Conservation (phyloP, 2,329 filamentous ascomycete genomes). For the Xylariaceae sp. region DNA sequence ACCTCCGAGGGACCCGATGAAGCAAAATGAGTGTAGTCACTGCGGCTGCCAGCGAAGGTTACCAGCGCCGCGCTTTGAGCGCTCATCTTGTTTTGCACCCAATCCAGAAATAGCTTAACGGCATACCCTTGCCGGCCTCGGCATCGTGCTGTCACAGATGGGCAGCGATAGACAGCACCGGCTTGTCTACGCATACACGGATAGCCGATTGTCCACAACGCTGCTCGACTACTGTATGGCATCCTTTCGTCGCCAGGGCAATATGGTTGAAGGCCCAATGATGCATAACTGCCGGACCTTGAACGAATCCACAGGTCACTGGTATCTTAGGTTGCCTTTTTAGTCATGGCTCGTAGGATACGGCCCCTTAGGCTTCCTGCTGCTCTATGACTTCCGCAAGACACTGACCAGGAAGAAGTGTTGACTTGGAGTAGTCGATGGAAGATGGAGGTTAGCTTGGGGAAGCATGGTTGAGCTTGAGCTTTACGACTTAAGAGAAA, state of each 20-base stretch:
- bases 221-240: constrained; percentile 10
- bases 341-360: constrained; percentile 31
- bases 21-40: constrained; percentile 37
- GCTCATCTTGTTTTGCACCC: constrained; percentile 27
- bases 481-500: constrained; percentile 9
- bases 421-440: constrained; percentile 26
- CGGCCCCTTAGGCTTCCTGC: constrained; percentile 24
- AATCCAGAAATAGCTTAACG: constrained; percentile 25
- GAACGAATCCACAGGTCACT: constrained; percentile 25
- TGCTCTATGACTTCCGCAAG: constrained; percentile 20
- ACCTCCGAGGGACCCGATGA: constrained; percentile 41
- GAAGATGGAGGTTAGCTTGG: constrained; percentile 11
- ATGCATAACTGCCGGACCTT: constrained; percentile 25
- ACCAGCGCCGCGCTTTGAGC: constrained; percentile 29
- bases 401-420: constrained; percentile 22
- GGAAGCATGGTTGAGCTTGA: constrained; percentile 16
- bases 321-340: constrained; percentile 27
- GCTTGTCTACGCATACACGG: constrained; percentile 11
- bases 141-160: constrained; percentile 15
- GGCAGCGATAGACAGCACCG: constrained; percentile 5
- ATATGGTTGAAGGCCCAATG: constrained; percentile 17
- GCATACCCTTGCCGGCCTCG: constrained; percentile 19
- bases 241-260: constrained; percentile 16
- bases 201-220: constrained; percentile 4
- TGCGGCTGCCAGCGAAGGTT: constrained; percentile 22